phyloP scores from a whole-genome alignment of 2,329 filamentous ascomycete genomes.

The Hypoxylon sp. region DNA sequence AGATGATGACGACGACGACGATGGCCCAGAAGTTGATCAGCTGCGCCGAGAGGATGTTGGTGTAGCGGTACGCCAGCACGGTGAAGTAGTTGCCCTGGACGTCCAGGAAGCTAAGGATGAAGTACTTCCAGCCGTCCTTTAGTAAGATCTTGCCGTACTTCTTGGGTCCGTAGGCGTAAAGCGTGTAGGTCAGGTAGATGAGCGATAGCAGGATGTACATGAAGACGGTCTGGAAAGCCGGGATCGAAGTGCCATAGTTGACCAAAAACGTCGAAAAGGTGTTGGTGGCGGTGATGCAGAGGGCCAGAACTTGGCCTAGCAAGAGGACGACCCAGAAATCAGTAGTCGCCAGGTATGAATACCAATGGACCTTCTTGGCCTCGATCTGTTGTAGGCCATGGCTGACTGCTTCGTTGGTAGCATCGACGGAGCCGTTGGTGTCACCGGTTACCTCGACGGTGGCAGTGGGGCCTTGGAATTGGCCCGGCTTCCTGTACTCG shows the following conservation, averaged over 20 bases:
- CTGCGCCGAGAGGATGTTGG: conserved; percentile 91
- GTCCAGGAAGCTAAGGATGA: conserved; percentile 92
- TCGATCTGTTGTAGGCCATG: conserved; percentile 68
- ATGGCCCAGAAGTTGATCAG: conserved; percentile 99
- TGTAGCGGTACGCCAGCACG: conserved; percentile 92
- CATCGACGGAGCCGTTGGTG: conserved; percentile 33
- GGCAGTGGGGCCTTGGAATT: conserved; percentile 42
- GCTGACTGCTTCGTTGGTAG: conserved; percentile 56
- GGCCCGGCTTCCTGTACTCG: conserved; percentile 43
- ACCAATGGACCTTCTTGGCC: conserved; percentile 67
- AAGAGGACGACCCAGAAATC: conserved; percentile 89
- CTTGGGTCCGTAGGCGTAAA: conserved; percentile 82
- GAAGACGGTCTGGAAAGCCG: conserved; percentile 95
- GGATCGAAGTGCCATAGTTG: conserved; percentile 77
- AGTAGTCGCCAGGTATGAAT: conserved; percentile 81
- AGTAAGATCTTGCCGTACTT: conserved; percentile 73
- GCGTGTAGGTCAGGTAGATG: conserved; percentile 83
- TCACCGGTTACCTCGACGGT: conserved; percentile 46
- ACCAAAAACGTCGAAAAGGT: conserved; percentile 86
- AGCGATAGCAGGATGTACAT: conserved; percentile 88
- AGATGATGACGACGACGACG: conserved; percentile 87
- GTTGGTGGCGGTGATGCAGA: conserved; percentile 93
- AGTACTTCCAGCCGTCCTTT: conserved; percentile 90
- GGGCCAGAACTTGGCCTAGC: conserved; percentile 84
- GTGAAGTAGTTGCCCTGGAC: conserved; percentile 99